Conservation (phyloP, 2,329 filamentous ascomycete species). For the Monosporascus sp. region DNA sequence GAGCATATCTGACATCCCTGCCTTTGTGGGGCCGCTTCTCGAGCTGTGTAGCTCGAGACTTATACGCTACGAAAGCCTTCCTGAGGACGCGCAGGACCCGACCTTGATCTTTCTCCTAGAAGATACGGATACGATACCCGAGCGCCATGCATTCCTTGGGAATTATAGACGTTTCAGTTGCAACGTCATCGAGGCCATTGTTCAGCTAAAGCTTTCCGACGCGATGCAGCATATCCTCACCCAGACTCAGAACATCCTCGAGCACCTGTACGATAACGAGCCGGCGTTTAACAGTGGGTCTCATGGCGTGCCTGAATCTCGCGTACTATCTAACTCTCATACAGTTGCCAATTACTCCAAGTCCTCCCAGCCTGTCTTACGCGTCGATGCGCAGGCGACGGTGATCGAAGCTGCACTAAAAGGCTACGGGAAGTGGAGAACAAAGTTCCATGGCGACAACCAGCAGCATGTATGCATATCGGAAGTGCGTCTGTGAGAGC, state of each 20-base stretch:
- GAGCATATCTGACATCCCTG: constrained; percentile 54
- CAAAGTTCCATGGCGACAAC: constrained; percentile 10
- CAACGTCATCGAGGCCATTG: constrained; percentile 81
- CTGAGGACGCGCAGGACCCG: constrained; percentile 74
- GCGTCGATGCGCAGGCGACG: constrained; percentile 82
- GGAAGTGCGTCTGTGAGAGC: background rate
- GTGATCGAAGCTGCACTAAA: constrained; percentile 85
- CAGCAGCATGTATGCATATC: constrained; percentile 13
- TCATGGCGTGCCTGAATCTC: background rate
- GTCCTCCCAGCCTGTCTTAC: constrained; percentile 65
- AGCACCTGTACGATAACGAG: constrained; percentile 68
- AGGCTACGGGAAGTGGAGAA: constrained; percentile 77
- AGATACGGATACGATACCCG: constrained; percentile 90
- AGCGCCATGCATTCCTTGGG: constrained; percentile 89
- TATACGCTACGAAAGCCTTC: constrained; percentile 81
- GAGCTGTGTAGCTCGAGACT: constrained; percentile 79
- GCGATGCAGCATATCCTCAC: constrained; percentile 83
- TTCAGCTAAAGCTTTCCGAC: constrained; percentile 74
- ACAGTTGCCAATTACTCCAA: constrained; percentile 58
- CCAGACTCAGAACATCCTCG: constrained; percentile 68
- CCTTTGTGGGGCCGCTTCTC: constrained; percentile 68
- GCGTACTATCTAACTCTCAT: constrained; percentile 14
- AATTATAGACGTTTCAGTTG: constrained; percentile 92
- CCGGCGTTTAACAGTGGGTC: constrained; percentile 60
- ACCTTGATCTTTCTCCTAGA: constrained; percentile 80